Conservation (phyloP, 2,329 filamentous ascomycete species). For the Aschersonia sp. region DNA sequence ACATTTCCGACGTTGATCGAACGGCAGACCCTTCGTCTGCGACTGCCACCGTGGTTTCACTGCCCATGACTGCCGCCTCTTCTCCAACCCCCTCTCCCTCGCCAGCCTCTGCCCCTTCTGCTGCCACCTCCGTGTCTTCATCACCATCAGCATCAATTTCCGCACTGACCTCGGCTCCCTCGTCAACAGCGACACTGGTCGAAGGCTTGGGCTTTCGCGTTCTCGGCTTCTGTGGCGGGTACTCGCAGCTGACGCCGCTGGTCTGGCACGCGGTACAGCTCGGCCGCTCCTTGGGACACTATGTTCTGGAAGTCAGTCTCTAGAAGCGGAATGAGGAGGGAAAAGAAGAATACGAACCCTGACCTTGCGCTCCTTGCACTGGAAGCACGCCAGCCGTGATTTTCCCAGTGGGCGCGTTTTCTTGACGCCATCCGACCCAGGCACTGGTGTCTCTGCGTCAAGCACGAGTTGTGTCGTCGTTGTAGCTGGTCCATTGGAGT, state of each 20-base stretch:
- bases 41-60: not conserved
- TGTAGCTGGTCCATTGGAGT: slow-evolving; percentile 5
- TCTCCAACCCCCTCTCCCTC: not conserved
- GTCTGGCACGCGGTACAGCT: slow-evolving; percentile 22
- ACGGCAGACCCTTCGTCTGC: not conserved
- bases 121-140: slow-evolving; percentile 7
- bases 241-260: slow-evolving; percentile 20
- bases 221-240: slow-evolving; percentile 18
- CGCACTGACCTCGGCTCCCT: slow-evolving; percentile 4
- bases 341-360: slow-evolving; percentile 18
- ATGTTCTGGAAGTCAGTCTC: not conserved
- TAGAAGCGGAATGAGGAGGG: not conserved
- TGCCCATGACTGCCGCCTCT: not conserved
- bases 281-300: slow-evolving; percentile 28
- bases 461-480: slow-evolving; percentile 18
- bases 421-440: not conserved
- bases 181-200: not conserved
- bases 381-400: slow-evolving; percentile 19
- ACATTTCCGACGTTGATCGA: not conserved
- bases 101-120: not conserved
- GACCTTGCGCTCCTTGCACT: slow-evolving; percentile 18
- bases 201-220: slow-evolving; percentile 10
- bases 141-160: slow-evolving; percentile 5
- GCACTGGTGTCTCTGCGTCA: slow-evolving; percentile 3
- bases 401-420: slow-evolving; percentile 12